Percentiles rank a stretch among this genome's conserved stretches.
Conservation (phyloP, 306 rosid species). For the Quercus alba region DNA sequence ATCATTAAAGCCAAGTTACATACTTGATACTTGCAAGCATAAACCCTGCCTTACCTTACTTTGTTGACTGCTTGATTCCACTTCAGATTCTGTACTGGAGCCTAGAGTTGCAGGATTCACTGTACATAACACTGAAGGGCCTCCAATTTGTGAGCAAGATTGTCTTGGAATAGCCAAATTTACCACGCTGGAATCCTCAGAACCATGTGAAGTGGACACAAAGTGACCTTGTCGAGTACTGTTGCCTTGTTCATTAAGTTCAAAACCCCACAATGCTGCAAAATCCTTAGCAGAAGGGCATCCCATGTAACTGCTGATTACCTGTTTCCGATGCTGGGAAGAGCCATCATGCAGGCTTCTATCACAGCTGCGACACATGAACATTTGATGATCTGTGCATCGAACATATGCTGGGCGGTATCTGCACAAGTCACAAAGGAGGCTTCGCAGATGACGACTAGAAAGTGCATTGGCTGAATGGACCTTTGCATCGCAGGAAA, state of each 20-base stretch:
- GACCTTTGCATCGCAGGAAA: conserved; percentile 83
- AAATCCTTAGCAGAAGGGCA: conserved; percentile 79
- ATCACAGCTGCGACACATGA: conserved; percentile 66
- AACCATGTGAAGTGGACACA: conserved; percentile 41
- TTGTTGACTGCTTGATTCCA: conserved; percentile 41
- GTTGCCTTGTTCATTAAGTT: conserved; percentile 43
- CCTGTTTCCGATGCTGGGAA: conserved; percentile 47
- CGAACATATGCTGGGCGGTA: conserved; percentile 42
- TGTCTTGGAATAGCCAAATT: conserved; percentile 20
- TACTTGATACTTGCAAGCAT: not conserved
- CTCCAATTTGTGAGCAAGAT: conserved; percentile 9
- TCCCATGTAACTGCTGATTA: conserved; percentile 61
- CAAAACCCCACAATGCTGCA: conserved; percentile 74
- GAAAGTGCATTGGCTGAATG: conserved; percentile 84
- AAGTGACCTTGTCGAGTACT: conserved; percentile 26
- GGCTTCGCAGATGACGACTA: conserved; percentile 55
- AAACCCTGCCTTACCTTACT: conserved; percentile 44
- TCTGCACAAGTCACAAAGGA: conserved; percentile 64
- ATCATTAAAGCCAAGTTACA: not conserved
- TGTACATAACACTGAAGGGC: conserved; percentile 13
- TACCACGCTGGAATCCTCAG: conserved; percentile 31
- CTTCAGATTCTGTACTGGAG: conserved; percentile 18
- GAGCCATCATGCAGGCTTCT: conserved; percentile 45
- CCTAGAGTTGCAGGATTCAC: conserved; percentile 6
- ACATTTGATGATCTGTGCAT: conserved; percentile 65